These are phyloP conservation scores for Cubamyces sp. DNA, from an alignment of 768 basidiomycete species.

Conservation along the genomic window DNA sequence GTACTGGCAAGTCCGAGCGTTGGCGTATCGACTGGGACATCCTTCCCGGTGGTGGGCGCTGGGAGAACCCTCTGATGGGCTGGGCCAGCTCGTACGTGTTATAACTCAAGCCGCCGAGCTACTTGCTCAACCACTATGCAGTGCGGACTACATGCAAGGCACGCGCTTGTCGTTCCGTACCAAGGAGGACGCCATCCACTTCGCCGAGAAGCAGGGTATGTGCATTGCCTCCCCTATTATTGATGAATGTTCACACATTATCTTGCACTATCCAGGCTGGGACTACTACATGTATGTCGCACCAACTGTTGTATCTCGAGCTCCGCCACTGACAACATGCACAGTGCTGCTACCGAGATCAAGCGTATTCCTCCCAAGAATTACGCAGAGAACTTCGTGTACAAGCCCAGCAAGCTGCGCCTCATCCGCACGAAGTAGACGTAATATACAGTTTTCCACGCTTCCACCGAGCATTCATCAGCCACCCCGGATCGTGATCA, in stretches of 20 bases:
- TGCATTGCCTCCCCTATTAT: neutral
- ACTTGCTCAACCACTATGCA: conserved; percentile 33
- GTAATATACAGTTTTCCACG: conserved; percentile 9
- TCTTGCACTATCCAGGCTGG: conserved; percentile 65
- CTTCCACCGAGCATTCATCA: no score
- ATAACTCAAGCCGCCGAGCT: neutral
- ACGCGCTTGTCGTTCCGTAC: conserved; percentile 81
- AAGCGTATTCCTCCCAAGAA: conserved; percentile 84
- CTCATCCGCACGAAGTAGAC: conserved; percentile 90
- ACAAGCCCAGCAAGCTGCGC: conserved; percentile 77
- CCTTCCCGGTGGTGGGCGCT: conserved; percentile 85
- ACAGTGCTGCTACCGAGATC: conserved; percentile 40
- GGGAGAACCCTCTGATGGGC: conserved; percentile 99
- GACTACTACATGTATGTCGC: conserved; percentile 82
- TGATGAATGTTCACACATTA: neutral
- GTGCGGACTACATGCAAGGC: conserved; percentile 96
- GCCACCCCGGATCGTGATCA: no score
- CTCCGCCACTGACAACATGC: neutral
- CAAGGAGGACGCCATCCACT: conserved; percentile 91
- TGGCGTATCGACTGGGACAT: conserved; percentile 97
- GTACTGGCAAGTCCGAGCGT: conserved; percentile 78
- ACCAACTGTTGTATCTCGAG: conserved; percentile 19
- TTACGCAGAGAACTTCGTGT: conserved; percentile 90
- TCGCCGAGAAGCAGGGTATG: conserved; percentile 95
- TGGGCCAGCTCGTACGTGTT: conserved; percentile 89